Evolutionary conservation across 345 rosid species (phyloP).

Genomic region (Eucalyptus virginea): DNA sequence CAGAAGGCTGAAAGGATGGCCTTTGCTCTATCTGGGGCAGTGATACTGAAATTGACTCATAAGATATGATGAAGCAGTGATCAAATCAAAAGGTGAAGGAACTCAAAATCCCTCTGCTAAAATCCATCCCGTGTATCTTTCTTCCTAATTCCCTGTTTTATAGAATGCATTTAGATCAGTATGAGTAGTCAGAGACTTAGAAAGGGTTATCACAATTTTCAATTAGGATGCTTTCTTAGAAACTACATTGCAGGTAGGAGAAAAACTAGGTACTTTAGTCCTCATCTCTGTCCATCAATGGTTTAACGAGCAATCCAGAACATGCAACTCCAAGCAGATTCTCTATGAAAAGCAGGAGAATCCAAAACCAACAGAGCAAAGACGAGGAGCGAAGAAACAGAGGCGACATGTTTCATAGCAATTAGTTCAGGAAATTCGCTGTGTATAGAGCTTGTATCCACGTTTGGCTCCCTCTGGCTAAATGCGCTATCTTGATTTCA

Average conservation of each 20-base stretch:
- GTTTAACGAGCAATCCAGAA: not conserved
- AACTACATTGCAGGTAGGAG: not conserved
- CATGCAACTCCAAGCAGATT: not conserved
- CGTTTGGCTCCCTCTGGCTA: not conserved
- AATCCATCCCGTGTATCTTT: not conserved
- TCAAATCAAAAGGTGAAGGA: not conserved
- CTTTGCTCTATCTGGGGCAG: not conserved
- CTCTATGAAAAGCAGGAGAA: not conserved
- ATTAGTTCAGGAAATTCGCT: not conserved
- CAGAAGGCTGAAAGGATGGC: not conserved
- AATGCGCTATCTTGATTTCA: not conserved
- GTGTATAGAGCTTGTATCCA: not conserved
- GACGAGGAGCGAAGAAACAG: not conserved
- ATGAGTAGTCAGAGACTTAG: not conserved
- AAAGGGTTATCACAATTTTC: not conserved
- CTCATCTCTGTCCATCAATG: not conserved
- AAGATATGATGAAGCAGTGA: not conserved
- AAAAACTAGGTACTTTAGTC: not conserved
- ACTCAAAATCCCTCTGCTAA: not conserved
- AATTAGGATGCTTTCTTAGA: not conserved
- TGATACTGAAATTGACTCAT: not conserved
- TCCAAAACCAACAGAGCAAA: not conserved
- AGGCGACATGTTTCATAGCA: not conserved
- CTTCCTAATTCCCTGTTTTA: not conserved
- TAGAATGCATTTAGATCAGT: not conserved